Conservation (phyloP, 2,329 filamentous ascomycete genomes). For the Exophiala aquamarina region DNA sequence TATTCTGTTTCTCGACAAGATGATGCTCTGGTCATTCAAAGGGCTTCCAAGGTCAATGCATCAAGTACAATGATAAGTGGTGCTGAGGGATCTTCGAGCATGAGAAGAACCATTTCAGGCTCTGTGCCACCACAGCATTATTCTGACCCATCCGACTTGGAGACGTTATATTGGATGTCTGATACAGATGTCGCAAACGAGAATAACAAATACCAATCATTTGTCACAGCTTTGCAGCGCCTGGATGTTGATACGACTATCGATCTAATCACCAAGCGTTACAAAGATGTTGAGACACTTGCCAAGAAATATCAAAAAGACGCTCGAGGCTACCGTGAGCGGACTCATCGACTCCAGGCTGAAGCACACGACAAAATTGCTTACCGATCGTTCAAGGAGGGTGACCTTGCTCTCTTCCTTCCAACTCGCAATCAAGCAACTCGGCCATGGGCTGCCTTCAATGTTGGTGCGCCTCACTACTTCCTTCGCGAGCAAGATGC, state of each 20-base stretch:
- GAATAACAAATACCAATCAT: slow-evolving; percentile 70
- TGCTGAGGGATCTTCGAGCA: slow-evolving; percentile 32
- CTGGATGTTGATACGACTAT: slow-evolving; percentile 84
- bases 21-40: slow-evolving; percentile 72
- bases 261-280: slow-evolving; percentile 81
- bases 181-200: slow-evolving; percentile 66
- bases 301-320: slow-evolving; percentile 93
- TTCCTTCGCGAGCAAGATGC: slow-evolving; percentile 91
- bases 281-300: slow-evolving; percentile 90
- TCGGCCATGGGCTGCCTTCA: slow-evolving; percentile 97
- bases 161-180: slow-evolving; percentile 80
- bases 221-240: slow-evolving; percentile 68
- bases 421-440: slow-evolving; percentile 93
- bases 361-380: slow-evolving; percentile 96
- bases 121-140: slow-evolving; percentile 55
- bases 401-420: slow-evolving; percentile 89
- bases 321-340: slow-evolving; percentile 80
- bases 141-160: slow-evolving; percentile 65
- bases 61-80: slow-evolving; percentile 45
- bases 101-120: slow-evolving; percentile 49
- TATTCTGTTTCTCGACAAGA: slow-evolving; percentile 77
- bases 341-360: slow-evolving; percentile 74
- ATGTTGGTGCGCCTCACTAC: slow-evolving; percentile 94
- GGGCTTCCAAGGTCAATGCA: slow-evolving; percentile 58
- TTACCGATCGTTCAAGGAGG: slow-evolving; percentile 93